Conservation (phyloP, 2,329 filamentous ascomycete genomes). For the Nemania diffusa region DNA sequence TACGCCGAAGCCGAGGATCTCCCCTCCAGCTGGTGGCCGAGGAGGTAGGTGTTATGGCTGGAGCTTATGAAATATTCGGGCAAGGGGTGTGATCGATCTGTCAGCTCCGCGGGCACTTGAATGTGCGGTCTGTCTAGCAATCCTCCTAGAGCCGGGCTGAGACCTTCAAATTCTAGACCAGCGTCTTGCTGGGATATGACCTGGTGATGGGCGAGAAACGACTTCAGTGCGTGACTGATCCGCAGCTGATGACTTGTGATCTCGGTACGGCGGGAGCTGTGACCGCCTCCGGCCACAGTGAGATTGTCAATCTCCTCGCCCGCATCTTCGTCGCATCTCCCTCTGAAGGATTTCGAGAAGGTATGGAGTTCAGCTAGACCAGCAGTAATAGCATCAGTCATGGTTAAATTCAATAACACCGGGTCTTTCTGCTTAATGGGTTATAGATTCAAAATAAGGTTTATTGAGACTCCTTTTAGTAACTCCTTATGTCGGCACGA, state of each 20-base stretch:
- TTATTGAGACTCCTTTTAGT: not conserved
- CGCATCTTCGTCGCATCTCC: conserved; percentile 60
- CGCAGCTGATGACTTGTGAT: conserved; percentile 64
- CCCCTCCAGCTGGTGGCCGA: conserved; percentile 76
- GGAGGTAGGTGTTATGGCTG: conserved; percentile 78
- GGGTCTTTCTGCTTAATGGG: not conserved
- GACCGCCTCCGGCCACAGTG: conserved; percentile 69
- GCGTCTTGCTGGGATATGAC: conserved; percentile 62
- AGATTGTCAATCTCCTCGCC: conserved; percentile 62
- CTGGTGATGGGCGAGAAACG: conserved; percentile 64
- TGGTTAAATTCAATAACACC: conserved; percentile 21
- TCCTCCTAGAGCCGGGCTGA: conserved; percentile 58
- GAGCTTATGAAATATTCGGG: conserved; percentile 79
- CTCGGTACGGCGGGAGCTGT: conserved; percentile 59
- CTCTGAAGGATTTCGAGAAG: conserved; percentile 47
- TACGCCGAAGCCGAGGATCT: conserved; percentile 71
- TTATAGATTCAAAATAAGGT: not conserved
- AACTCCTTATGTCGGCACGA: not conserved
- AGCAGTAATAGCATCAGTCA: conserved; percentile 43
- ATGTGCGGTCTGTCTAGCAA: conserved; percentile 69
- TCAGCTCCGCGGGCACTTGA: conserved; percentile 63
- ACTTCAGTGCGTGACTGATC: conserved; percentile 68
- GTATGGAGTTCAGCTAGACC: conserved; percentile 54
- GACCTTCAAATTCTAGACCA: conserved; percentile 56
- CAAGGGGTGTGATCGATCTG: conserved; percentile 68